A percentile compares a stretch with the other conserved stretches of the same genome.
Conservation (phyloP, 768 basidiomycete species). For the Russula sp. region DNA sequence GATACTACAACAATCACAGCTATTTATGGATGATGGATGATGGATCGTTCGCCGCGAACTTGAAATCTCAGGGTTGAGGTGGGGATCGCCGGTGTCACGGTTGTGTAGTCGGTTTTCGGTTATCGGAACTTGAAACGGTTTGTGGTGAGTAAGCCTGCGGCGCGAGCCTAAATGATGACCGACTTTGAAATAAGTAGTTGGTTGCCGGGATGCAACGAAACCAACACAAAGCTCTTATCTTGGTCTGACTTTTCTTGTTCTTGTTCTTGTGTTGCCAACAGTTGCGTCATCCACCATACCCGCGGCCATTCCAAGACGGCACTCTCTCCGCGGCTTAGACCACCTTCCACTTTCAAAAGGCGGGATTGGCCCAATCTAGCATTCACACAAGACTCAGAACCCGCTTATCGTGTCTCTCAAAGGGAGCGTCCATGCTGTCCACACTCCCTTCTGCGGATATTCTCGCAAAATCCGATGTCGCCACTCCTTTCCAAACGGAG, state of each 20-base stretch:
- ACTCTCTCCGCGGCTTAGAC: background rate
- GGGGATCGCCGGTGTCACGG: too few species aligned
- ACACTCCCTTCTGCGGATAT: slow-evolving; percentile 12
- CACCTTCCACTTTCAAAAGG: background rate
- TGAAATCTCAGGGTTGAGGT: too few species aligned
- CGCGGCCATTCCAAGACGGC: background rate
- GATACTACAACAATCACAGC: background rate
- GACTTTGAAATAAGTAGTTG: background rate
- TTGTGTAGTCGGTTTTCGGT: background rate
- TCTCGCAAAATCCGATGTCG: background rate
- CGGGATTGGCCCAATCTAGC: background rate
- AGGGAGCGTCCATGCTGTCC: slow-evolving; percentile 12
- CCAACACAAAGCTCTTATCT: background rate
- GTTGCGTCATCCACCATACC: background rate
- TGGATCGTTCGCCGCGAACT: too few species aligned
- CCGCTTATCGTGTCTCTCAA: background rate
- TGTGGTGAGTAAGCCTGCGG: too few species aligned
- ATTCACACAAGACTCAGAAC: background rate
- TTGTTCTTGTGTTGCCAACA: background rate
- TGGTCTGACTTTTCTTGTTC: background rate
- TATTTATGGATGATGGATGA: too few species aligned
- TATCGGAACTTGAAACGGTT: too few species aligned
- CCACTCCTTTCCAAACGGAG: background rate
- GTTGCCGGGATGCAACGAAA: background rate
- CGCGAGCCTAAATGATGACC: background rate